These are phyloP conservation scores for Brassica balearica DNA, from an alignment of 441 rosid genomes.

Conservation along the genomic window DNA sequence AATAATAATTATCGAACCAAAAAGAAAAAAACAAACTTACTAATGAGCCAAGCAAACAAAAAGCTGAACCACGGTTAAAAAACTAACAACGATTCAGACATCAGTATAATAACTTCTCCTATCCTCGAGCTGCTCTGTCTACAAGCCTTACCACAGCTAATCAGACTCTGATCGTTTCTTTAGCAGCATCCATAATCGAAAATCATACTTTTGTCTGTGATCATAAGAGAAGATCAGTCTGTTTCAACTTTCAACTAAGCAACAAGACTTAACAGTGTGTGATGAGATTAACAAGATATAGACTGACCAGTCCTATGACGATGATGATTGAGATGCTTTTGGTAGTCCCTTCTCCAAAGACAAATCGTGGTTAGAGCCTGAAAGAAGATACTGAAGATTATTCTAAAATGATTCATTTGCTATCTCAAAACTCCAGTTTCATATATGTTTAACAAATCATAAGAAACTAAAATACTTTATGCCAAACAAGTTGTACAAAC, in stretches of 20 bases:
- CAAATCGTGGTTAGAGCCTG: constrained; percentile 22
- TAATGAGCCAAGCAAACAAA: not conserved
- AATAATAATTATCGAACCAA: not conserved
- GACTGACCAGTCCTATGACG: constrained; percentile 13
- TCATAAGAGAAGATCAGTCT: constrained; percentile 1
- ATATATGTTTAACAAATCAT: not conserved
- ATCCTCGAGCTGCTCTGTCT: constrained; percentile 9
- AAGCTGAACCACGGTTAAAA: constrained; percentile 12
- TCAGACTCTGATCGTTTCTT: constrained; percentile 22
- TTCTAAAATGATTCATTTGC: not conserved
- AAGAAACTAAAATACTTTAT: too few relatives aligned
- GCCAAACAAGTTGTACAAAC: too few relatives aligned
- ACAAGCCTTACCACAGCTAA: not conserved
- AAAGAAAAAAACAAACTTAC: constrained; percentile 3
- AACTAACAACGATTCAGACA: constrained; percentile 19
- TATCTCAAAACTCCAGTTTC: not conserved
- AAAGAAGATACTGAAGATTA: constrained; percentile 5
- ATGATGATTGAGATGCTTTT: constrained; percentile 25
- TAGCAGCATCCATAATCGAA: not conserved
- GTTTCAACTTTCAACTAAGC: not conserved
- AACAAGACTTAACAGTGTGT: constrained; percentile 5
- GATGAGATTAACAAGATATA: constrained; percentile 10
- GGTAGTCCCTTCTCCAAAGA: constrained; percentile 8
- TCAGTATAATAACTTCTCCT: constrained; percentile 8
- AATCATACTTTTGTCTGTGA: constrained; percentile 14